These are phyloP conservation scores for Yamadazyma philogaea DNA, from an alignment of 805 yeast genomes.

Conservation along the genomic window DNA sequence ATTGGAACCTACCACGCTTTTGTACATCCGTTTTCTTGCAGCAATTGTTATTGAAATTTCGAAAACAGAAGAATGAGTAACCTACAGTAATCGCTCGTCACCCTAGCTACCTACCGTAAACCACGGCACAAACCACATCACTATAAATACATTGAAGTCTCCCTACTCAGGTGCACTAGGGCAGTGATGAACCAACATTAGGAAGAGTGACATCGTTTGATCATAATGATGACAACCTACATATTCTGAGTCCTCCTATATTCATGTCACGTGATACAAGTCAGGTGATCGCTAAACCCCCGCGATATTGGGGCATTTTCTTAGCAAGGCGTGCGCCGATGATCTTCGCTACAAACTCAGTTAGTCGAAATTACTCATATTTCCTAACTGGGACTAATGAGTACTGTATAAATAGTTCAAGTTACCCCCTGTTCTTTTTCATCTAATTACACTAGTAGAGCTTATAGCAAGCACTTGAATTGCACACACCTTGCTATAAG, in stretches of 20 bases:
- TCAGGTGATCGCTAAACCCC: not conserved
- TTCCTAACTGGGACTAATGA: not conserved
- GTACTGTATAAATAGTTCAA: not conserved
- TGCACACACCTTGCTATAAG: not conserved
- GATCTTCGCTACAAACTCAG: not conserved
- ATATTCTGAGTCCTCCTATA: conserved; percentile 4
- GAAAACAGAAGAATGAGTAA: too few species aligned
- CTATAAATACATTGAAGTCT: too few species aligned
- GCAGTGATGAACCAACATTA: conserved; percentile 2
- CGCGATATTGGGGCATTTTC: not conserved
- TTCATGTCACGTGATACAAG: not conserved
- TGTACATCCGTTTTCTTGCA: too few species aligned
- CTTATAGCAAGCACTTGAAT: conserved; percentile 1
- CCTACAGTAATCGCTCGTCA: not conserved
- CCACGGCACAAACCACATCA: too few species aligned
- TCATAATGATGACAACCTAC: conserved; percentile 2
- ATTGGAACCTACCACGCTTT: too few species aligned
- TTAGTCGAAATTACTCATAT: conserved; percentile 7
- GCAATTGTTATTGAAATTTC: too few species aligned
- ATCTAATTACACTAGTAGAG: not conserved
- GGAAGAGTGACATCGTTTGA: conserved; percentile 9
- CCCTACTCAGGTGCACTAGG: not conserved
- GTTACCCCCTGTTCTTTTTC: not conserved
- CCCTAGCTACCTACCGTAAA: too few species aligned
- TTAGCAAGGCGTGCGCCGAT: not conserved